A percentile compares a stretch with the other conserved stretches of the same genome.
These are phyloP conservation scores for Cajanus cajan DNA, from an alignment of 306 rosid species.

Conservation along the genomic window DNA sequence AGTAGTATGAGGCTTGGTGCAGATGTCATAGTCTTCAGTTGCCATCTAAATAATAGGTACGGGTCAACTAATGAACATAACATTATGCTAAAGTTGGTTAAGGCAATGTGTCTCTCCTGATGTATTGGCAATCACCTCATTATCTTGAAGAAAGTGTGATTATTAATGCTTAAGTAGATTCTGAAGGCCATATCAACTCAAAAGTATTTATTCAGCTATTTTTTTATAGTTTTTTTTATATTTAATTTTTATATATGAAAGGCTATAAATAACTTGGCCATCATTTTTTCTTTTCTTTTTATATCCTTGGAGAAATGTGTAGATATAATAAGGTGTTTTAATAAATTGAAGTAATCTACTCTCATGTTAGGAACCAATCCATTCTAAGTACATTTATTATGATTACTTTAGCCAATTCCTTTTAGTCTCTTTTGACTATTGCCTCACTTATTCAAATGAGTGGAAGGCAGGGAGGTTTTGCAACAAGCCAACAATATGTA, in stretches of 20 bases:
- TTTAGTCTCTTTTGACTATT: not conserved
- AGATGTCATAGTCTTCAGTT: constrained; percentile 85
- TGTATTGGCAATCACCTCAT: not conserved
- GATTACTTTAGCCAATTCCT: not conserved
- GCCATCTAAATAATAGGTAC: constrained; percentile 61
- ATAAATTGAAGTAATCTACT: not conserved
- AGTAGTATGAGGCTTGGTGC: constrained; percentile 98
- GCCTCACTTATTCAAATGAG: not conserved
- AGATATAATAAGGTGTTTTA: not conserved
- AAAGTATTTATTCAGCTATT: not conserved
- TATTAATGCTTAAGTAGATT: constrained; percentile 1
- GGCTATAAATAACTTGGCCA: not conserved
- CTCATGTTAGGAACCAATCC: not conserved
- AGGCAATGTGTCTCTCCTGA: not conserved
- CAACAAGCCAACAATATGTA: not conserved
- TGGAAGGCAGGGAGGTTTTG: not conserved
- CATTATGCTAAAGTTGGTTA: not conserved
- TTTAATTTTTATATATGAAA: not conserved
- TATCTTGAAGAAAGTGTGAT: not conserved
- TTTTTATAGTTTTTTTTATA: too few species aligned
- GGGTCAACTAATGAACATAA: constrained; percentile 27
- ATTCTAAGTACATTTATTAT: not conserved
- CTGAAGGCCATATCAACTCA: not conserved
- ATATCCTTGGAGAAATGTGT: constrained; percentile 3
- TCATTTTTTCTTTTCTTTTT: not conserved